phyloP scores from a whole-genome alignment of 164 flowering plant species.

The Saururus chinensis region DNA sequence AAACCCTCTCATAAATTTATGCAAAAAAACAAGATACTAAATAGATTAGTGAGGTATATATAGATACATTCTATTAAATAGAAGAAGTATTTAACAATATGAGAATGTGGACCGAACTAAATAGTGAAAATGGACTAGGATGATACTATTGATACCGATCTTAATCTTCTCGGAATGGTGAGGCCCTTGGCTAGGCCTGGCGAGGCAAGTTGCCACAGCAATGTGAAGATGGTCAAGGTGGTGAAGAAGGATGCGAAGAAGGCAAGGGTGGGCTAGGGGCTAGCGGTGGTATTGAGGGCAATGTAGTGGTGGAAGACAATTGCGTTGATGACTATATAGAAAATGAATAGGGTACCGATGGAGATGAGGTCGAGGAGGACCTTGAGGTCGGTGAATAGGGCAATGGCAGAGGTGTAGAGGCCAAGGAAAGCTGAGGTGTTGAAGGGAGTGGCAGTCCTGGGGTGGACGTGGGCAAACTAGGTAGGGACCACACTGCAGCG shows the following conservation, averaged over 20 bases:
- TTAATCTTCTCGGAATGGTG: too few species aligned
- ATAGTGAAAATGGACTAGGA: too few species aligned
- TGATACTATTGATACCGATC: too few species aligned
- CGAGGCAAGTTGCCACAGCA: conserved; percentile 53
- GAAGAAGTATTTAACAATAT: too few species aligned
- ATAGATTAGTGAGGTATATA: too few species aligned
- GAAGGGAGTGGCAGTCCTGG: conserved; percentile 71
- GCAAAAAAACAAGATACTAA: too few species aligned
- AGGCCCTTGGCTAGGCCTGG: conserved; percentile 34
- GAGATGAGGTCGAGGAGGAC: conserved; percentile 72
- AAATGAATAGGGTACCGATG: conserved; percentile 85
- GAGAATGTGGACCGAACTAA: too few species aligned
- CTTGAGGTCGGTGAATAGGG: conserved; percentile 66
- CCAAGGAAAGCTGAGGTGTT: conserved; percentile 82
- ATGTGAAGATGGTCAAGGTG: conserved; percentile 49
- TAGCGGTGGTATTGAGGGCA: conserved; percentile 25
- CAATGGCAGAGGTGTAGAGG: conserved; percentile 59
- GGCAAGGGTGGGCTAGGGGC: conserved; percentile 61
- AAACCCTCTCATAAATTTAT: too few species aligned
- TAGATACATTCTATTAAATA: too few species aligned
- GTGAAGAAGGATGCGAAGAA: conserved; percentile 47
- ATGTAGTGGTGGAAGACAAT: conserved; percentile 73
- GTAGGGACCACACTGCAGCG: conserved; percentile 70
- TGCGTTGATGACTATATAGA: conserved; percentile 93
- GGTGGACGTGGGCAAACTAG: conserved; percentile 89